Evolutionary conservation across 2,329 filamentous ascomycete species (phyloP).

Genomic region (Fusarium sp.): DNA sequence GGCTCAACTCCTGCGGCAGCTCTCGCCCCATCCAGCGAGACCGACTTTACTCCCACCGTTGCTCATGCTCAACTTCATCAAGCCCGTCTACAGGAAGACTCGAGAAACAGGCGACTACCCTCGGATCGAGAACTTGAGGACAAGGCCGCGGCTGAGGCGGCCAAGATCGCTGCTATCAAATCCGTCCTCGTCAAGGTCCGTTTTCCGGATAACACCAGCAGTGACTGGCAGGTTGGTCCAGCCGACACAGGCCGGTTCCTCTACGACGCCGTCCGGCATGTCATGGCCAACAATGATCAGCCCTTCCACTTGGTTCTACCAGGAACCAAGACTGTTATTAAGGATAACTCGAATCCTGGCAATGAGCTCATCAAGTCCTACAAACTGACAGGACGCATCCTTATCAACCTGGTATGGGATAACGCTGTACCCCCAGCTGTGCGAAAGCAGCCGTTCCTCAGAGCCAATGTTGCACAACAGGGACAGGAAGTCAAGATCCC

Average conservation of each 20-base stretch:
- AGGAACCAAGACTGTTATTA: slow-evolving; percentile 62
- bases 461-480: slow-evolving; percentile 65
- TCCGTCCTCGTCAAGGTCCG: slow-evolving; percentile 82
- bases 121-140: slow-evolving; percentile 86
- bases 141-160: slow-evolving; percentile 73
- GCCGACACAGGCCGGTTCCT: slow-evolving; percentile 77
- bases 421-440: slow-evolving; percentile 68
- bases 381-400: slow-evolving; percentile 75
- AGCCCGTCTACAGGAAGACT: slow-evolving; percentile 68
- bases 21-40: slow-evolving; percentile 72
- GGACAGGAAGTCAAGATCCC: slow-evolving; percentile 77
- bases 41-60: slow-evolving; percentile 81
- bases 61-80: slow-evolving; percentile 83
- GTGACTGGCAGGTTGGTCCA: slow-evolving; percentile 77
- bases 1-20: slow-evolving; percentile 82
- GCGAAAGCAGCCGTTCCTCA: slow-evolving; percentile 70
- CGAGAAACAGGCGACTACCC: slow-evolving; percentile 80
- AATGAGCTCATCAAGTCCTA: slow-evolving; percentile 78
- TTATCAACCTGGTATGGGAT: slow-evolving; percentile 83
- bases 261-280: slow-evolving; percentile 78
- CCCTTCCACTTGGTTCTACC: slow-evolving; percentile 79
- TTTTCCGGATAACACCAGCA: slow-evolving; percentile 86
- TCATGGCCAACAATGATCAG: slow-evolving; percentile 74
- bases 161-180: slow-evolving; percentile 73
- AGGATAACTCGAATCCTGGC: slow-evolving; percentile 58